These are phyloP conservation scores for Monosporozyma servazzii DNA, from an alignment of 805 yeast species.

Conservation along the genomic window DNA sequence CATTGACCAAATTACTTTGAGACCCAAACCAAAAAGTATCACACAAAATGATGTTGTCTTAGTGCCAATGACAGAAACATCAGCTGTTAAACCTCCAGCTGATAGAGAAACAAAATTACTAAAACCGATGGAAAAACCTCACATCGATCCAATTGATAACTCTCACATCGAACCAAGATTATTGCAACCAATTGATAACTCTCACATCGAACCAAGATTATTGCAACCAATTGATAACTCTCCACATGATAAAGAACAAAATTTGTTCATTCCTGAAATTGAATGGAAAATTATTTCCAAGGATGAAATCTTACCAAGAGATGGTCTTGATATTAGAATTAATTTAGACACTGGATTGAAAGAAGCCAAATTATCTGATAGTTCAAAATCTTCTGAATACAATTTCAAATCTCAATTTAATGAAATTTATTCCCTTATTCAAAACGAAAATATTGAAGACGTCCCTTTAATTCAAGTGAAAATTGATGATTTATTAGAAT, in stretches of 20 bases:
- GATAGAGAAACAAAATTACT: too few species aligned
- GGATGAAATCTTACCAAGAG: conserved; percentile 67
- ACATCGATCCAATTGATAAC: too few species aligned
- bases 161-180: neutral
- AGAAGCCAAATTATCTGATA: conserved; percentile 49
- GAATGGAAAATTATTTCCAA: conserved; percentile 64
- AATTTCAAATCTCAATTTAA: conserved; percentile 13
- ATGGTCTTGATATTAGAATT: conserved; percentile 61
- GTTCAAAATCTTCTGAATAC: neutral
- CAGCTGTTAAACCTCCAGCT: too few species aligned
- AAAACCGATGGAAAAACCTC: too few species aligned
- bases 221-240: neutral
- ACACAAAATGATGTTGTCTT: too few species aligned
- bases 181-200: neutral
- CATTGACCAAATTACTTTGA: too few species aligned
- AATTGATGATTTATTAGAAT: conserved; percentile 41
- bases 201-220: neutral
- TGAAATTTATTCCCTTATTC: conserved; percentile 19
- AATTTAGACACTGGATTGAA: conserved; percentile 62
- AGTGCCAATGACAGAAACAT: too few species aligned
- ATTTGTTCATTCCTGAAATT: conserved; percentile 47
- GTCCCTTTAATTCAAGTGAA: conserved; percentile 10
- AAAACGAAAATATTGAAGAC: conserved; percentile 9
- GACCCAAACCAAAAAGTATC: too few species aligned
- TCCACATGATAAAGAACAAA: conserved; percentile 6